Base-by-base conservation (phyloP, 495 filamentous ascomycete genomes). In the Penicillium cosmopolitanum region DNA sequence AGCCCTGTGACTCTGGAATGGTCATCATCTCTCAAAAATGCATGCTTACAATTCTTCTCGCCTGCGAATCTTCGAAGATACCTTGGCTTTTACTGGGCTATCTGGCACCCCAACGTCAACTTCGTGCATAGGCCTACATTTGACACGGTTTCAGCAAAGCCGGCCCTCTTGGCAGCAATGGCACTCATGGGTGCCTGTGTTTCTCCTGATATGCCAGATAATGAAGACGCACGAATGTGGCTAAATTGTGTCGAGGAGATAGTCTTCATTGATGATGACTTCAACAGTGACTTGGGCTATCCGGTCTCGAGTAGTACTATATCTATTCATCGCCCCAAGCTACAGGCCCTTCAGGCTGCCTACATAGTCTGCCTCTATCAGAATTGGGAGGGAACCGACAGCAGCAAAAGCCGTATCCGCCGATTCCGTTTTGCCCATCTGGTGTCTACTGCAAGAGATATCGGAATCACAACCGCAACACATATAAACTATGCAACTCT, bases 331-430 rank as follows among this genome's bases (percentile, higher is more conserved):
- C 38, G 57, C 10, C 57, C 56, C 38, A 66, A 64, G 23, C 46
- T 68, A 1, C 66, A 66, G 28, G 57, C 61, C 7, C 50, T 68
- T 5, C 66, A 71, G 31, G 68, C 66, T n/a, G 63, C 68, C 4
- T 71, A 68, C 42, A 62, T 71, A 40, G 68, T 68, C 23, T 68
- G 66, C 40, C 58, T 65, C 5, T 66, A 64, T n/a, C 68, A 68
- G 12, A 71, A 66, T 21, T 65, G 68, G 65, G 68, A 71, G 36
- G 68, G 68, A 2, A 54, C 57, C 4, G 63, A 64, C 51, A 52
- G 59, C n/a, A 63, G 58, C 19, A 66, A 68, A 56, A 51, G 57
- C n/a, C 60, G 68, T 1, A 58, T 68, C 10, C 63, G 66, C 12
- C 61, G 66, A 13, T 55, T 66, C 46, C 55, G 68, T 4, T 66